Evolutionary conservation across 768 basidiomycete species (phyloP).

Genomic region (Panaeolus cyanescens): DNA sequence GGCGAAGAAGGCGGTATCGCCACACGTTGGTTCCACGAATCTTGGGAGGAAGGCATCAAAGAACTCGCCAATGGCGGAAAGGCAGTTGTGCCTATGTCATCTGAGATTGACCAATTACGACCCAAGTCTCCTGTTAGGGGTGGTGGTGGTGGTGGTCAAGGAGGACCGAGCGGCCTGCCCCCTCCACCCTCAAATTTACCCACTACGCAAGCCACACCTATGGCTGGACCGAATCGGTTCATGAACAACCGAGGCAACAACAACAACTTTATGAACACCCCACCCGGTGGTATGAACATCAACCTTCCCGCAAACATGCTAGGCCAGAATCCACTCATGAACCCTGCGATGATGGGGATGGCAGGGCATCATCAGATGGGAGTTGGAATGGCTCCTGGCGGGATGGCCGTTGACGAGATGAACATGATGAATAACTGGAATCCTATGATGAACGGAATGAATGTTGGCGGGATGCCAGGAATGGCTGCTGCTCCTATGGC

Average conservation of each 20-base stretch:
- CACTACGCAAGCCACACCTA: not conserved
- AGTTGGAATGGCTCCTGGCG: slow-evolving; percentile 24
- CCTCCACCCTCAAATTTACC: not conserved
- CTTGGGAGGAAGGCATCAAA: slow-evolving; percentile 65
- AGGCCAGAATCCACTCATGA: not conserved
- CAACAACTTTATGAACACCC: slow-evolving; percentile 8
- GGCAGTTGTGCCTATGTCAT: slow-evolving; percentile 27
- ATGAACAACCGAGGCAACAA: not conserved
- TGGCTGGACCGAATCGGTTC: slow-evolving; percentile 8
- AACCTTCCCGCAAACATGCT: slow-evolving; percentile 4
- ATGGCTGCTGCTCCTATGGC: slow-evolving; percentile 11
- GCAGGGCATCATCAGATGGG: slow-evolving; percentile 35
- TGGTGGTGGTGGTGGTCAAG: slow-evolving; percentile 5
- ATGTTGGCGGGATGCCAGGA: slow-evolving; percentile 18
- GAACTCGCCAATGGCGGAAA: slow-evolving; percentile 51
- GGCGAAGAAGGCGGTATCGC: slow-evolving; percentile 44
- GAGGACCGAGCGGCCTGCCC: slow-evolving; percentile 7
- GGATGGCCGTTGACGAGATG: slow-evolving; percentile 19
- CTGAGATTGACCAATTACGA: slow-evolving; percentile 25
- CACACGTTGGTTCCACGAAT: slow-evolving; percentile 59
- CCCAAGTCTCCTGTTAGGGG: slow-evolving; percentile 26
- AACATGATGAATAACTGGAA: slow-evolving; percentile 19
- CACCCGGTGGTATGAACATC: slow-evolving; percentile 14
- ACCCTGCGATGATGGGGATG: not conserved
- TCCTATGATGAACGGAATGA: slow-evolving; percentile 19